A percentile compares a stretch with the other conserved stretches of the same genome.
These are phyloP conservation scores for Phoma sp. DNA, from an alignment of 2,329 filamentous ascomycete species.

Conservation along the genomic window DNA sequence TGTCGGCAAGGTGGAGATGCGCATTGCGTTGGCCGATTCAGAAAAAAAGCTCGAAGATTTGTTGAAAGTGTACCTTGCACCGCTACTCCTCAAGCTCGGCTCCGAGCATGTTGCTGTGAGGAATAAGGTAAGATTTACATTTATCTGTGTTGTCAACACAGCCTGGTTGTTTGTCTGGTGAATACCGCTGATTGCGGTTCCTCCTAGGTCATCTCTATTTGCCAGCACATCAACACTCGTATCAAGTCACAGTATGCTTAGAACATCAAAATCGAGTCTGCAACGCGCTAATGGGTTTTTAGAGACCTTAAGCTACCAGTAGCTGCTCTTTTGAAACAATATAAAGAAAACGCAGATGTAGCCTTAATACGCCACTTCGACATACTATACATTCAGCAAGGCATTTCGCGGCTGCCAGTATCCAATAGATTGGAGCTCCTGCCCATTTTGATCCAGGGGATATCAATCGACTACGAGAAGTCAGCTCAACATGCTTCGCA, in stretches of 20 bases:
- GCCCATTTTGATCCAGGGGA: slow-evolving; percentile 72
- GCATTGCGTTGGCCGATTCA: slow-evolving; percentile 81
- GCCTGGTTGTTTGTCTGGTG: neutral
- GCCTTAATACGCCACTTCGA: slow-evolving; percentile 87
- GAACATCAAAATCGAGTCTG: neutral
- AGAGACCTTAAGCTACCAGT: slow-evolving; percentile 80
- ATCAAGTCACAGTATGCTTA: slow-evolving; percentile 61
- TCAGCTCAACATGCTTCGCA: slow-evolving; percentile 65
- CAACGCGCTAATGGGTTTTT: slow-evolving; percentile 19
- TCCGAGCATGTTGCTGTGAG: slow-evolving; percentile 83
- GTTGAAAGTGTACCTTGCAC: slow-evolving; percentile 79
- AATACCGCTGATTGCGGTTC: slow-evolving; percentile 44
- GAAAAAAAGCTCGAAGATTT: slow-evolving; percentile 83
- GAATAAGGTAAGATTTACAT: slow-evolving; percentile 65
- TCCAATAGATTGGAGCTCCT: slow-evolving; percentile 74
- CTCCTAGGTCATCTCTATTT: slow-evolving; percentile 68
- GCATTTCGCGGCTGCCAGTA: slow-evolving; percentile 67
- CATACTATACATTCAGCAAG: slow-evolving; percentile 87
- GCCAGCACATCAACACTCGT: slow-evolving; percentile 74
- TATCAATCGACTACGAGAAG: slow-evolving; percentile 66
- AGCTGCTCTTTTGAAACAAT: slow-evolving; percentile 83
- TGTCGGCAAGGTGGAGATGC: slow-evolving; percentile 84
- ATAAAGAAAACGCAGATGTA: slow-evolving; percentile 75
- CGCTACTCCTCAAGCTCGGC: slow-evolving; percentile 83
- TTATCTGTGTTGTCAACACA: neutral